Evolutionary conservation across 2,329 filamentous ascomycete species (phyloP).

Genomic region (Parasarocladium wereldwijsianum): DNA sequence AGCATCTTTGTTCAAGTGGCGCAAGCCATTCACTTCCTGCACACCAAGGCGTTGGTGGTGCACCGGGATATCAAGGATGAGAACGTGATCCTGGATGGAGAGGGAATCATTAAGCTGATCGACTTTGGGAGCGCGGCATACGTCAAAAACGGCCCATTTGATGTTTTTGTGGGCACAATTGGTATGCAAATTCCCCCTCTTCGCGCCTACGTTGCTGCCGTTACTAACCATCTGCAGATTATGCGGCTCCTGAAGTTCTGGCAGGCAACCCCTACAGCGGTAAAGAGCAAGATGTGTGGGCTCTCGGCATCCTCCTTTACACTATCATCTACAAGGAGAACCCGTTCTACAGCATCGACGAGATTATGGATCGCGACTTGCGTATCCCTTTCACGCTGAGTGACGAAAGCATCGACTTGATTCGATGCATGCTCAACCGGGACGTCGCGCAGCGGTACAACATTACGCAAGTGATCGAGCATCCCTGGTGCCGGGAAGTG

Average conservation of each 20-base stretch:
- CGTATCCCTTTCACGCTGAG: slow-evolving; percentile 79
- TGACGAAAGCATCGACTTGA: slow-evolving; percentile 83
- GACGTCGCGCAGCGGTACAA: slow-evolving; percentile 70
- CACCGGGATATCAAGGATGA: slow-evolving; percentile 99
- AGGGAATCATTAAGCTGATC: slow-evolving; percentile 91
- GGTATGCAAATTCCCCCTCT: slow-evolving; percentile 51
- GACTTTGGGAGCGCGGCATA: slow-evolving; percentile 98
- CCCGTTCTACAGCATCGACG: slow-evolving; percentile 95
- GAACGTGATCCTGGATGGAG: slow-evolving; percentile 90
- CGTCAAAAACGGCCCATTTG: slow-evolving; percentile 95
- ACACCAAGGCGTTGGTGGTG: slow-evolving; percentile 80
- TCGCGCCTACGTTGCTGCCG: not conserved
- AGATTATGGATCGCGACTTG: slow-evolving; percentile 95
- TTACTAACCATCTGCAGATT: slow-evolving; percentile 44
- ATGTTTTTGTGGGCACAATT: slow-evolving; percentile 97
- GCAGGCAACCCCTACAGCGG: slow-evolving; percentile 84
- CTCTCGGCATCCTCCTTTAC: slow-evolving; percentile 88
- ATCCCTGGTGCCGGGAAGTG: slow-evolving; percentile 55
- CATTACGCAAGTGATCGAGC: slow-evolving; percentile 78
- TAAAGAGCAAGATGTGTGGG: slow-evolving; percentile 98
- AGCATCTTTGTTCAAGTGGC: slow-evolving; percentile 94
- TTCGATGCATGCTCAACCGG: slow-evolving; percentile 82
- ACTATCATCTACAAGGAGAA: slow-evolving; percentile 99
- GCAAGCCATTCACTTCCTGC: slow-evolving; percentile 76
- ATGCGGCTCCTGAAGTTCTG: slow-evolving; percentile 94